Evolutionary conservation across 371 early-diverging fungal genomes (phyloP).

Genomic region (Mucor velutinosus): DNA sequence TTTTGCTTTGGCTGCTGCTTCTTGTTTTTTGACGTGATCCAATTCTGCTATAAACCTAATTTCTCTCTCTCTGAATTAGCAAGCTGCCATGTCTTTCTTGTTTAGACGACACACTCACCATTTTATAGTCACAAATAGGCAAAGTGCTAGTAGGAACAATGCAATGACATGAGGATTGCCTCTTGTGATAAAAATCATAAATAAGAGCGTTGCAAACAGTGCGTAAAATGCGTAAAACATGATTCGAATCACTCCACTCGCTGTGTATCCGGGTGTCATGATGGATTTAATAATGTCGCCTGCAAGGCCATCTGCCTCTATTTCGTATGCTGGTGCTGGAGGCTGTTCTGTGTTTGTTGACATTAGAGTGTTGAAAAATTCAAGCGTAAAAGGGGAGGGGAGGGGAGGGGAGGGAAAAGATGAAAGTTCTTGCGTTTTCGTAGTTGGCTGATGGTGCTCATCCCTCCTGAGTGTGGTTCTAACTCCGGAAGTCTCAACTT

Average conservation of each 20-base stretch:
- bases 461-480: no score
- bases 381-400: background rate
- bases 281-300: constrained; percentile 51
- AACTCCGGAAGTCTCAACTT: no score
- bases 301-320: constrained; percentile 24
- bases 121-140: constrained; percentile 56
- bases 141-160: constrained; percentile 48
- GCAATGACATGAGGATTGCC: constrained; percentile 60
- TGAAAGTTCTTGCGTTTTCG: background rate
- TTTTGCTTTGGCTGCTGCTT: constrained; percentile 8
- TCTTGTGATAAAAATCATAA: constrained; percentile 45
- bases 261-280: constrained; percentile 65
- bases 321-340: background rate
- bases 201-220: constrained; percentile 51
- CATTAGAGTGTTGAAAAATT: background rate
- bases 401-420: background rate
- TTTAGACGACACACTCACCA: constrained; percentile 42
- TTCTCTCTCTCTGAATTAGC: background rate
- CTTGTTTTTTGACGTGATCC: constrained; percentile 12
- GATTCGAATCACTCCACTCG: constrained; percentile 49
- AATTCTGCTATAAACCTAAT: constrained; percentile 30
- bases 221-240: constrained; percentile 64
- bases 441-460: no score
- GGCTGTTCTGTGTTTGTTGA: background rate
- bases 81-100: background rate